These are phyloP conservation scores for Breynia disticha DNA, from an alignment of 441 rosid species.

Conservation along the genomic window DNA sequence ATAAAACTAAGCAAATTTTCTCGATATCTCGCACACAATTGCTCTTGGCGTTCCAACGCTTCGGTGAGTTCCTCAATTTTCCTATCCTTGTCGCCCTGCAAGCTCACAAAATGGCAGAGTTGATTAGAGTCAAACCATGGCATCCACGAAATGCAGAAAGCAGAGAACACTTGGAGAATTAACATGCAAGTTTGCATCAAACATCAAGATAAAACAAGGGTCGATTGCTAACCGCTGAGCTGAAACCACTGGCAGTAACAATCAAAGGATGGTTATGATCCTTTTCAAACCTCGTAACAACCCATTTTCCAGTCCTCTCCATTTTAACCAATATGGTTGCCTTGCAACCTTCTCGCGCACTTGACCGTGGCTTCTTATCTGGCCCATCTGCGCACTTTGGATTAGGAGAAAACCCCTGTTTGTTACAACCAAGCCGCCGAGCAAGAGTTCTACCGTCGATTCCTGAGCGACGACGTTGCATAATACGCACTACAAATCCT, in stretches of 20 bases:
- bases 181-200: no score
- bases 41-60: slow-evolving; percentile 53
- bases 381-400: slow-evolving; percentile 53
- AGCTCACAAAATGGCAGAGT: background rate
- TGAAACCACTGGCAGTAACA: slow-evolving; percentile 30
- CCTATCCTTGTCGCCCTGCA: slow-evolving; percentile 62
- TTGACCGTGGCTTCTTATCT: slow-evolving; percentile 78
- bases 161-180: background rate
- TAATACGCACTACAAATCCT: slow-evolving; percentile 83
- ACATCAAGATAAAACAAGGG: slow-evolving; percentile 7
- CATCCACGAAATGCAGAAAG: background rate
- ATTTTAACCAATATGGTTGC: slow-evolving; percentile 87
- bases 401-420: slow-evolving; percentile 72
- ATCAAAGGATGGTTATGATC: slow-evolving; percentile 80
- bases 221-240: slow-evolving; percentile 42
- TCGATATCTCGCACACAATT: slow-evolving; percentile 41
- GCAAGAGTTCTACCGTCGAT: slow-evolving; percentile 89
- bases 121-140: background rate
- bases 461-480: slow-evolving; percentile 86
- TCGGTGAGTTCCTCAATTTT: slow-evolving; percentile 50
- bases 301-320: slow-evolving; percentile 87
- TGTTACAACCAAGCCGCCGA: slow-evolving; percentile 91
- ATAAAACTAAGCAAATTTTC: slow-evolving; percentile 49
- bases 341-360: slow-evolving; percentile 92
- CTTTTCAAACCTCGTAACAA: slow-evolving; percentile 71